Evolutionary conservation across 1,284 basidiomycete genomes (phyloP), one percentile per base, ranked within the genome.

Genomic region (Austroboletus novae-zelandiae): DNA sequence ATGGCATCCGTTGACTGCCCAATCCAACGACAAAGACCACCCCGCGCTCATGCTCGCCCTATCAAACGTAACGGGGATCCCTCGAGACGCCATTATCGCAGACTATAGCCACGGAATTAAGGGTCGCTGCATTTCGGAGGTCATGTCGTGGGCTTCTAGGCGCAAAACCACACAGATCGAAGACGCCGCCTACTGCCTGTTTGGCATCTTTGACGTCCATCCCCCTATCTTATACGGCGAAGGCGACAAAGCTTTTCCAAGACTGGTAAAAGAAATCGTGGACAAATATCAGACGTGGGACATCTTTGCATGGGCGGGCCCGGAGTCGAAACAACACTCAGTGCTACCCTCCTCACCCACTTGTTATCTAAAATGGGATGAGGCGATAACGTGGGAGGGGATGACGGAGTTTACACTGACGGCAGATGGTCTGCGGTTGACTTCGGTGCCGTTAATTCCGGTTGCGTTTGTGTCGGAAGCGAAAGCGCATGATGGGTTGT

Each of bases 91-190:
- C 9, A 25, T 64, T 17, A 14, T 48, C 7, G 51, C 59, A 1
- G 59, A 65, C 42, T 64, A 65, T 18, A 59, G 46, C 11, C 52
- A 13, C 14, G 61, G 60, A 1, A 47, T 61, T 50, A 59, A 40
- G 31, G 43, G 45, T 1, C 50, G n/a, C 30, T 29, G 56, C 2
- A 23, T 61, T 27, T 57, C 57, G 59, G 57, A 64, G 20, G 5
- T 23, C 20, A 23, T 23, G 20, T 23, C 20, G 20, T 23, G 20
- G 20, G 20, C 20, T 1, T 55, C 1, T 67, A 61, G 65, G 60
- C 65, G 62, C 35, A 45, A 50, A 43, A 67, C 65, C 5, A 62
- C 55, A 1, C 56, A 51, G 6, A 44, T 54, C 15, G 65, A 64
- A 34, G 64, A 66, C 11, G 34, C 34, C 0, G 60, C 62, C 0